Conservation (phyloP, 768 basidiomycete genomes). For the Lentinula sp. region DNA sequence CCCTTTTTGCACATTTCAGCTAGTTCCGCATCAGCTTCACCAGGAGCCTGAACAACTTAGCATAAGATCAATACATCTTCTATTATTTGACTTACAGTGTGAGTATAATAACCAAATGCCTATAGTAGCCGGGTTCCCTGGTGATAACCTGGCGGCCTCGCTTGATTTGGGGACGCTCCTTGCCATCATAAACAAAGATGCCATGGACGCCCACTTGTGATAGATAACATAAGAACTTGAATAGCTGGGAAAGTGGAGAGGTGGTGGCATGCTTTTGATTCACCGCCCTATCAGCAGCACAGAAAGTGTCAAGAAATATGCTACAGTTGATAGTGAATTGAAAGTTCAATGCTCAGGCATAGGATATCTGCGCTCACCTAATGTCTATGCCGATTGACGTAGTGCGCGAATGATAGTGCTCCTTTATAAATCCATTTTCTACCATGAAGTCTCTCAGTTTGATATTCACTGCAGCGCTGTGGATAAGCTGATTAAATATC, state of each 20-base stretch:
- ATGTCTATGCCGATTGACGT: no score
- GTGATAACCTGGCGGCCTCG: neutral
- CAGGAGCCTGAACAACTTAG: constrained; percentile 14
- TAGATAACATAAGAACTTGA: neutral
- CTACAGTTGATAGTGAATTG: neutral
- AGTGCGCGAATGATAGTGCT: no score
- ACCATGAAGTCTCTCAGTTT: no score
- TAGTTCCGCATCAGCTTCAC: constrained; percentile 68
- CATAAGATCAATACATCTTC: neutral
- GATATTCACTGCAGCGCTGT: no score
- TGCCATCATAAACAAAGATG: neutral
- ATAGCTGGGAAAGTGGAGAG: neutral
- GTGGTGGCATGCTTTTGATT: neutral
- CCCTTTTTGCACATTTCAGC: constrained; percentile 54
- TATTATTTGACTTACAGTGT: neutral
- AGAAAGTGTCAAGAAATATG: neutral
- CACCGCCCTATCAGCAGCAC: neutral
- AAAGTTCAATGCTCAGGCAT: no score
- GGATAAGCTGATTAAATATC: no score
- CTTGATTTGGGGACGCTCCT: neutral
- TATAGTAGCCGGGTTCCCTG: neutral
- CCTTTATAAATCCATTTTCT: no score
- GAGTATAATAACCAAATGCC: neutral
- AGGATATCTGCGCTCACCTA: no score
- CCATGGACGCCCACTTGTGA: neutral